phyloP scores from a whole-genome alignment of 108 stramenopile genomes.

The Pseudonitzschia pungens region DNA sequence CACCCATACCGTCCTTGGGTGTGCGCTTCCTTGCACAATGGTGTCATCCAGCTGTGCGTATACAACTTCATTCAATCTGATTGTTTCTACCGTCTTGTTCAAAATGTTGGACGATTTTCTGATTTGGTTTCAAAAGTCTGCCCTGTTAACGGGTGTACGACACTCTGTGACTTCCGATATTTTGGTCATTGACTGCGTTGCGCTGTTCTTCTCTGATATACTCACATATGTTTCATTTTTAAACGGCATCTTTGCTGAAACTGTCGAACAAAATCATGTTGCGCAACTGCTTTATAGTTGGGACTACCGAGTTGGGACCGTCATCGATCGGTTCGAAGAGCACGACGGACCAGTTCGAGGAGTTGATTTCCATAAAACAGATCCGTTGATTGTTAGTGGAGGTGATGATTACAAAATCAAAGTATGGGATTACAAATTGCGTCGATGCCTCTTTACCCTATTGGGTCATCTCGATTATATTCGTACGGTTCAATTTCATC shows the following conservation, averaged over 20 bases:
- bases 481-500: conserved; percentile 99
- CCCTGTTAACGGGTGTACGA: too few relatives aligned
- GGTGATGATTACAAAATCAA: conserved; percentile 99
- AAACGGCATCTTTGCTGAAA: neutral
- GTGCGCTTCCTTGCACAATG: conserved; percentile 97
- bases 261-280: neutral
- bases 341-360: conserved; percentile 99
- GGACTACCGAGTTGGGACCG: conserved; percentile 99
- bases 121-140: too few relatives aligned
- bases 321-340: conserved; percentile 98
- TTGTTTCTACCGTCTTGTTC: neutral
- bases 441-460: conserved; percentile 97
- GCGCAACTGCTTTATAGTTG: conserved; percentile 63
- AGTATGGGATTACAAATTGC: conserved; percentile 99
- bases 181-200: too few relatives aligned
- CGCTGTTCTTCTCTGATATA: neutral
- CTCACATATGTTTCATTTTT: neutral
- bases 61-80: neutral
- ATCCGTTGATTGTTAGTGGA: conserved; percentile 95
- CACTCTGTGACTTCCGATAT: too few relatives aligned
- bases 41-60: conserved; percentile 93
- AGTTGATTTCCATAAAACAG: conserved; percentile 96
- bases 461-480: conserved; percentile 99
- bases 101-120: neutral
- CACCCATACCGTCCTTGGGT: conserved; percentile 99